These are phyloP conservation scores for Pulveroboletus sp. DNA, from an alignment of 768 basidiomycete genomes.

Conservation along the genomic window DNA sequence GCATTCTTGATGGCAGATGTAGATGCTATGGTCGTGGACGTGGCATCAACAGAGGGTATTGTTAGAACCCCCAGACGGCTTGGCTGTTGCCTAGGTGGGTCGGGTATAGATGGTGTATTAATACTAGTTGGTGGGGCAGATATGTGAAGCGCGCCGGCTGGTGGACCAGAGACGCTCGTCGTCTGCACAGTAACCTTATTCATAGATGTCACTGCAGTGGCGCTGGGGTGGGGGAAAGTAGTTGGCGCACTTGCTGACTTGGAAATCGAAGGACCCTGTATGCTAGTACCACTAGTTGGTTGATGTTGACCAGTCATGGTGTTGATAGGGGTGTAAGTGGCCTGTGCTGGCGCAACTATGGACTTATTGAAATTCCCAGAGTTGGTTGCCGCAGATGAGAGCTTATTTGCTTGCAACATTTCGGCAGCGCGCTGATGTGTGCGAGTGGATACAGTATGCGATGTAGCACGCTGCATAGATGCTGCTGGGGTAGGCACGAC, in stretches of 20 bases:
- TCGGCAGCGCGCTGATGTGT: conserved; percentile 24
- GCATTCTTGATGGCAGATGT: conserved; percentile 15
- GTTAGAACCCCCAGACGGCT: conserved; percentile 14
- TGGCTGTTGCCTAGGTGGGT: conserved; percentile 20
- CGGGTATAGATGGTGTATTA: conserved; percentile 7
- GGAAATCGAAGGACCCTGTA: conserved; percentile 8
- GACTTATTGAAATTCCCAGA: conserved; percentile 9
- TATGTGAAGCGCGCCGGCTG: conserved; percentile 5
- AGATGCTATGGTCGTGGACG: conserved; percentile 9
- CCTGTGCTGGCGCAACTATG: conserved; percentile 2
- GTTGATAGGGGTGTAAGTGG: conserved; percentile 1
- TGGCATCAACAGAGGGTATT: conserved; percentile 15
- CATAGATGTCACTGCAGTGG: conserved; percentile 2
- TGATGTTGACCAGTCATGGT: conserved; percentile 9
- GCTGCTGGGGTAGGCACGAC: conserved; percentile 3
- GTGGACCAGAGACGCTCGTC: conserved; percentile 4
- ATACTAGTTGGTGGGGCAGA: conserved; percentile 1
- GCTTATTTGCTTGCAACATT: conserved; percentile 19
- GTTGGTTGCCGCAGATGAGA: conserved; percentile 6
- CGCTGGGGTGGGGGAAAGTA: background rate
- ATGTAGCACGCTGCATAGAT: conserved; percentile 18
- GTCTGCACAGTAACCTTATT: conserved; percentile 7
- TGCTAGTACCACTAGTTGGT: conserved; percentile 1
- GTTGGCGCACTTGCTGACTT: conserved; percentile 8
- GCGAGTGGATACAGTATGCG: conserved; percentile 21